Evolutionary conservation across 768 basidiomycete species (phyloP), one percentile per base, ranked within the genome.

Genomic region (Botryobasidium botryosum): DNA sequence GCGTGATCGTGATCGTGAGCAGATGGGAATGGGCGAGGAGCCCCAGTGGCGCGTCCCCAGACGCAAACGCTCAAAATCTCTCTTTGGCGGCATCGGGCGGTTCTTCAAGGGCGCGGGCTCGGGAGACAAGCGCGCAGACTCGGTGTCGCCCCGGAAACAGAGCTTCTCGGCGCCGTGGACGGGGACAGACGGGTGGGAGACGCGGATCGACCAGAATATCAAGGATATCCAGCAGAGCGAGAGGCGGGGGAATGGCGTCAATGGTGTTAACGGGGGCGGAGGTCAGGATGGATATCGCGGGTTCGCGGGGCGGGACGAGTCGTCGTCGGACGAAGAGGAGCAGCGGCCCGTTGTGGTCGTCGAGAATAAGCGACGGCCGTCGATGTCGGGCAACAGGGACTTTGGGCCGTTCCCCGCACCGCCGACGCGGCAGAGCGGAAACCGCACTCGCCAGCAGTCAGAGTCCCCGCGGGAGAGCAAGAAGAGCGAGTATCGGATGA

Each of bases 21-120:
- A 12, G 32, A 33, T 33, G 32, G 12, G 18, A 12, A 12, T 18
- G 32, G 32, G 12, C 32, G 18, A 23, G 32, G 18, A 29, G 10
- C 1, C 18, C 20, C 23, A n/a, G n/a, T 15, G 32, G 26, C 25
- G 37, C 21, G 44, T 35, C 15, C 12, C 8, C 13, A 10, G 40
- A 56, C 48, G 41, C 51, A 42, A 48, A 48, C 50, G 40, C 39
- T 20, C 2, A 44, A 60, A 17, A 64, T 74, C 45, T 62, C 66
- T 74, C 44, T 64, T 74, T 29, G 68, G 67, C 25, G 67, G 68
- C 32, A 52, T 74, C 41, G 63, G 62, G 7, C 66, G 65, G 8
- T 55, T 73, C 15, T 74, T 75, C 54, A 56, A 52, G 23, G 55
- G 43, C 35, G 26, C 33, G 23, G 5, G 15, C n/a, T 27, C 8